Base-by-base conservation (phyloP, 345 rosid genomes). In the Rhodomyrtus tomentosa region DNA sequence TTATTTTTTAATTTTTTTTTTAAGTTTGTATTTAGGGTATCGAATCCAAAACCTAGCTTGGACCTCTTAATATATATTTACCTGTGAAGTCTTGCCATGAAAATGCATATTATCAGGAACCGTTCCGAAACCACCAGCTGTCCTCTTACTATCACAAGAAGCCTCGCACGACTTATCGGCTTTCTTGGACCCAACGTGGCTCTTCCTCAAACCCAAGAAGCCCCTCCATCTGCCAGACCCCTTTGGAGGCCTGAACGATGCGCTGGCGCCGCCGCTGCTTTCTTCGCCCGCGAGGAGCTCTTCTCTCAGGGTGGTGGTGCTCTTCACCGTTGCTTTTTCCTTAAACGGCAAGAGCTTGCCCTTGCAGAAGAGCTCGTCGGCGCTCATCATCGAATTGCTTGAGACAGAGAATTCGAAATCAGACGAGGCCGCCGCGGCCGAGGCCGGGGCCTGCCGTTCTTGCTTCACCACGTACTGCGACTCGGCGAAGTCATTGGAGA, bases 391-490 rank as follows among this genome's bases (percentile, higher is more conserved):
- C 79, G 95, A 92, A 88, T 91, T 85, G 89, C 90, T 91, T 0
- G 95, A 84, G 25, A 96, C 99, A 0, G 96, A 94, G 88, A 96
- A 96, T 89, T 96, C 99, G 56, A 96, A 96, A 87, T 96, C 98
- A 21, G 93, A 89, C 72, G 98, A 93, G 42, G 85, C 49, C 2
- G 49, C 88, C 27, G 90, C 98, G 42, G 85, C 89, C 32, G 89
- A 88, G 42, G 85, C 89, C 32, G 90, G 88, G 32, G 92, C 88
- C 54, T 50, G 85, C 88, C 54, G 86, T 9, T 25, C 53, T 48
- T 53, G 56, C 58, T 27, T 84, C 83, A 62, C 86, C 84, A 55
- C 49, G 13, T 84, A 88, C 24, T 87, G 87, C 40, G 92, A 83
- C 85, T 91, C 92, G 20, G 27, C 90, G 55, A 91, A 91, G 84